These are phyloP conservation scores for Linanthus parryae DNA, from an alignment of 148 eudicot genomes.

Conservation along the genomic window DNA sequence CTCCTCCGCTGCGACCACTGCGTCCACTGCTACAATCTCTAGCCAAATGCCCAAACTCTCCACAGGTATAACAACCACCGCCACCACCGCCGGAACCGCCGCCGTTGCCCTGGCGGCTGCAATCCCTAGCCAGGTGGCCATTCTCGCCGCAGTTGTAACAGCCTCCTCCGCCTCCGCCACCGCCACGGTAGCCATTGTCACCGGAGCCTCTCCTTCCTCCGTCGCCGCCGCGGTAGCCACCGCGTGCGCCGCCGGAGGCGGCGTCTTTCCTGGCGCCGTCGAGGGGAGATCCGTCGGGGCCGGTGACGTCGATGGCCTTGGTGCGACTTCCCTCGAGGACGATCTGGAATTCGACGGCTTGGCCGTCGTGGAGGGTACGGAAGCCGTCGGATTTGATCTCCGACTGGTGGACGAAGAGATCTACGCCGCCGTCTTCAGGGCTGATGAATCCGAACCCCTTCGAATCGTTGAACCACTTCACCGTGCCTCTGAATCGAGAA, in stretches of 20 bases:
- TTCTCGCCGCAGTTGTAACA: conserved; percentile 25
- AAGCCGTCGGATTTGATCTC: conserved; percentile 55
- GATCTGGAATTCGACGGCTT: conserved; percentile 47
- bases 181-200: conserved; percentile 8
- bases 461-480: conserved; percentile 38
- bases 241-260: conserved; percentile 10
- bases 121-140: conserved; percentile 36
- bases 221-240: conserved; percentile 15
- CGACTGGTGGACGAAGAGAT: conserved; percentile 67
- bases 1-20: conserved; percentile 15
- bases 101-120: conserved; percentile 5
- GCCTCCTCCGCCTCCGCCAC: conserved; percentile 20
- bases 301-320: conserved; percentile 59
- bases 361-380: conserved; percentile 36
- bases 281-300: conserved; percentile 30
- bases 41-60: conserved; percentile 21
- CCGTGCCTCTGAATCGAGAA: conserved; percentile 28
- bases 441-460: conserved; percentile 78
- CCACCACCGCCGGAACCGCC: conserved; percentile 30
- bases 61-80: conserved; percentile 29
- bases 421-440: conserved; percentile 51
- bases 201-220: conserved; percentile 19
- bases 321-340: conserved; percentile 24
- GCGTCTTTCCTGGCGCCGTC: background rate
- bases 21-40: conserved; percentile 20